These are phyloP conservation scores for Lachnellula cervina DNA, from an alignment of 2,329 filamentous ascomycete genomes.

Conservation along the genomic window DNA sequence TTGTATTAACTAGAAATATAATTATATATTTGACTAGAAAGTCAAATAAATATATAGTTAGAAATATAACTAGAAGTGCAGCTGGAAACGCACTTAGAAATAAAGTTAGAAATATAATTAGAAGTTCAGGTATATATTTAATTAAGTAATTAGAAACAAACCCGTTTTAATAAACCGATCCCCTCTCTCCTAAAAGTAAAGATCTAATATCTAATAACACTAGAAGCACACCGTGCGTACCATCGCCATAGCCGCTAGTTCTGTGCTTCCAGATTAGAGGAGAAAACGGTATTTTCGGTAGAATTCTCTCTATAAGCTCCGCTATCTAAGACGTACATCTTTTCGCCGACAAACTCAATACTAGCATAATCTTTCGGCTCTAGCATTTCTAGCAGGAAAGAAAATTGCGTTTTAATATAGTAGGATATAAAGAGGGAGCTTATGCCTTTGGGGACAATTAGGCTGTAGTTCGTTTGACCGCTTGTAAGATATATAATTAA, in stretches of 20 bases:
- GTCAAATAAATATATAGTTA: too few species aligned
- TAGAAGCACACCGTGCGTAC: not conserved
- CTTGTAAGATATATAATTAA: constrained; percentile 36
- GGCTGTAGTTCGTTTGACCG: constrained; percentile 28
- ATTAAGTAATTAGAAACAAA: too few species aligned
- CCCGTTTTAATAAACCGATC: not conserved
- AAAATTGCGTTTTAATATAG: constrained; percentile 30
- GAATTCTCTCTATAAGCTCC: constrained; percentile 28
- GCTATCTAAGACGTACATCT: constrained; percentile 32
- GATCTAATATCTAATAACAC: not conserved
- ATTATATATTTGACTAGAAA: too few species aligned
- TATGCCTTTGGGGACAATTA: constrained; percentile 21
- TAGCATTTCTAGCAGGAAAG: constrained; percentile 30
- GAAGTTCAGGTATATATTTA: too few species aligned
- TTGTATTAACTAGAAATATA: too few species aligned
- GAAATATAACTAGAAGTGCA: too few species aligned
- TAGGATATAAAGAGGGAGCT: constrained; percentile 31
- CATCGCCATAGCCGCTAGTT: constrained; percentile 3
- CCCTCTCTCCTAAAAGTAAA: not conserved
- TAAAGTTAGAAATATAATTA: too few species aligned
- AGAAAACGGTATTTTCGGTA: constrained; percentile 33
- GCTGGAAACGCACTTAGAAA: too few species aligned
- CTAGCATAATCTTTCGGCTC: constrained; percentile 35
- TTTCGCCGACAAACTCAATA: constrained; percentile 28
- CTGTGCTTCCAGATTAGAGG: constrained; percentile 30